Conservation (phyloP, 78 protist genomes). For the Diacronema lutheri region DNA sequence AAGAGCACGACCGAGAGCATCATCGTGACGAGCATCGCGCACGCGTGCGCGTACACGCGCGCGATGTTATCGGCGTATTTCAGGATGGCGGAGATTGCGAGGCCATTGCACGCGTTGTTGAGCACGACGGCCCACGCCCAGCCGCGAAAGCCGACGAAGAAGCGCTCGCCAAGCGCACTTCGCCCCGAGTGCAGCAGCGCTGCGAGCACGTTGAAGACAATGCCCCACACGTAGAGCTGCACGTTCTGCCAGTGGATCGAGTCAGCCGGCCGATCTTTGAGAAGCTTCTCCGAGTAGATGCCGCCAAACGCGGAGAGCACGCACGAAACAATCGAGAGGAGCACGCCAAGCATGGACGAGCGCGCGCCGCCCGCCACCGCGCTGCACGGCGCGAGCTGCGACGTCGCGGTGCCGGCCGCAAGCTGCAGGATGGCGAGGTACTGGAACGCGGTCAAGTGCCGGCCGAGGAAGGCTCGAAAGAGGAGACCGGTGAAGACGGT, state of each 20-base stretch:
- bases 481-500: conserved; percentile 13
- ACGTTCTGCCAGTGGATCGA: conserved; percentile 21
- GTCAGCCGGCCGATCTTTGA: not conserved
- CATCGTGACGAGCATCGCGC: conserved; percentile 10
- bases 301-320: not conserved
- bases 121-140: not conserved
- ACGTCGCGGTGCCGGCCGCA: not conserved
- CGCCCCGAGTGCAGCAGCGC: not conserved
- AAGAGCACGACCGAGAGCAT: not conserved
- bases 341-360: not conserved
- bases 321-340: not conserved
- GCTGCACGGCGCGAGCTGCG: not conserved
- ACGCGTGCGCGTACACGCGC: not conserved
- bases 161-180: not conserved
- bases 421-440: not conserved
- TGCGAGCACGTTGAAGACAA: not conserved
- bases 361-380: not conserved
- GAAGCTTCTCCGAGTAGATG: not conserved
- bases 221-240: conserved; percentile 8
- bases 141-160: not conserved
- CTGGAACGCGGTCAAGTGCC: not conserved
- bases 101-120: conserved; percentile 12
- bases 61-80: conserved; percentile 29
- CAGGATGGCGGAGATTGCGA: conserved; percentile 17
- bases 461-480: not conserved